Evolutionary conservation across 1,284 basidiomycete genomes (phyloP).

Genomic region (Ustilago sp.): DNA sequence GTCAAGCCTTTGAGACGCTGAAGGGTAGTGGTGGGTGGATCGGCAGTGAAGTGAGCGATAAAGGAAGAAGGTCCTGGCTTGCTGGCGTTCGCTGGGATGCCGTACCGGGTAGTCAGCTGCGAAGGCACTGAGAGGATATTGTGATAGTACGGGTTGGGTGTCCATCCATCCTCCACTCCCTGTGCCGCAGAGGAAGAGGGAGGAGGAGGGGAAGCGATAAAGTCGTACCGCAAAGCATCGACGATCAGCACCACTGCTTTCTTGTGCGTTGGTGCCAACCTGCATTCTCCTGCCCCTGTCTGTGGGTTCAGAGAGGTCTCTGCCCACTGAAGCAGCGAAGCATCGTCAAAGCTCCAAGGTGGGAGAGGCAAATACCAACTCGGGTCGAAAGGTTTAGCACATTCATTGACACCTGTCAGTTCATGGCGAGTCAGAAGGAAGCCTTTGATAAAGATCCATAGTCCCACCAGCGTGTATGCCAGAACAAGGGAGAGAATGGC

Average conservation of each 20-base stretch:
- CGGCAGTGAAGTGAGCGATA: conserved; percentile 87
- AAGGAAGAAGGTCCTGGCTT: conserved; percentile 75
- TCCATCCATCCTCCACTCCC: conserved; percentile 11
- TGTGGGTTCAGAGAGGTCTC: conserved; percentile 19
- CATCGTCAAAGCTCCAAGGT: conserved; percentile 32
- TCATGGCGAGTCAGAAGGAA: conserved; percentile 65
- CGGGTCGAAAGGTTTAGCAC: conserved; percentile 5
- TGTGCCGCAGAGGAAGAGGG: conserved; percentile 71
- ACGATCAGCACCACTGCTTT: conserved; percentile 86
- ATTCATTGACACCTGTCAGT: conserved; percentile 37
- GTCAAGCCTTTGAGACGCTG: conserved; percentile 95
- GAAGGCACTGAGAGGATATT: conserved; percentile 83
- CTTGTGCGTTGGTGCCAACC: conserved; percentile 49
- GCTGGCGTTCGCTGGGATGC: conserved; percentile 12
- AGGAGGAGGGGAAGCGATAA: conserved; percentile 78
- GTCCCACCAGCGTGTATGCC: conserved; percentile 47
- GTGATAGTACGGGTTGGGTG: conserved; percentile 77
- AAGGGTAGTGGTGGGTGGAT: conserved; percentile 94
- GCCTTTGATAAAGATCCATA: conserved; percentile 64
- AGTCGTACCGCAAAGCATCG: conserved; percentile 94
- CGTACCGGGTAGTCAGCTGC: conserved; percentile 73
- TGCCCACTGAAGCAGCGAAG: conserved; percentile 47
- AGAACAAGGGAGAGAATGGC: conserved; percentile 46
- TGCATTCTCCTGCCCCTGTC: conserved; percentile 52
- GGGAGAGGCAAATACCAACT: conserved; percentile 29